These are phyloP conservation scores for Linum usitatissimum DNA, from an alignment of 345 rosid genomes.

Conservation along the genomic window DNA sequence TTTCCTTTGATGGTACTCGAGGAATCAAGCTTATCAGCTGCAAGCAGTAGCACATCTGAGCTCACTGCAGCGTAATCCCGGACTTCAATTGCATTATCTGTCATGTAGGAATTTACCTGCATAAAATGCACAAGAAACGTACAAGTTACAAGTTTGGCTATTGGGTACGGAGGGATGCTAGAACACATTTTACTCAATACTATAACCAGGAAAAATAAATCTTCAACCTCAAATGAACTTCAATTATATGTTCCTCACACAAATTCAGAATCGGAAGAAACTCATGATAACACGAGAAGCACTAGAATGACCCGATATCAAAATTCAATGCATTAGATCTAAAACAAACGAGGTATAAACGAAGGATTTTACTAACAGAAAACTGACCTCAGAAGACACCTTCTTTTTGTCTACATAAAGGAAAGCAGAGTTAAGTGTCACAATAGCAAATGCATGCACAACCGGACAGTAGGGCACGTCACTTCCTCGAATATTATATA, in stretches of 20 bases:
- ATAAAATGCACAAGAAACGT: neutral
- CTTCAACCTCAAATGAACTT: too few species aligned
- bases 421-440: conserved; percentile 55
- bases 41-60: conserved; percentile 61
- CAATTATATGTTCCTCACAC: too few species aligned
- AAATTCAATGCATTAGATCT: too few species aligned
- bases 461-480: conserved; percentile 89
- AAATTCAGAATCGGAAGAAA: too few species aligned
- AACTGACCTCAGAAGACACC: conserved; percentile 53
- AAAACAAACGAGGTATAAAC: conserved; percentile 1
- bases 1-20: conserved; percentile 19
- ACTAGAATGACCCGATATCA: too few species aligned
- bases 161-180: neutral
- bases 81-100: conserved; percentile 54
- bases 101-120: conserved; percentile 44
- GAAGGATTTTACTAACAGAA: neutral
- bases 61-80: conserved; percentile 54
- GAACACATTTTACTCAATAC: neutral
- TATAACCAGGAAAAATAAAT: too few species aligned
- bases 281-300: too few species aligned
- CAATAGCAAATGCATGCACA: conserved; percentile 87
- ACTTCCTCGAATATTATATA: conserved; percentile 81
- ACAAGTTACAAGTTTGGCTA: neutral
- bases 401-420: conserved; percentile 73
- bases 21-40: conserved; percentile 39